Base-by-base conservation (phyloP, 768 basidiomycete genomes). In the Dioszegia crocea region DNA sequence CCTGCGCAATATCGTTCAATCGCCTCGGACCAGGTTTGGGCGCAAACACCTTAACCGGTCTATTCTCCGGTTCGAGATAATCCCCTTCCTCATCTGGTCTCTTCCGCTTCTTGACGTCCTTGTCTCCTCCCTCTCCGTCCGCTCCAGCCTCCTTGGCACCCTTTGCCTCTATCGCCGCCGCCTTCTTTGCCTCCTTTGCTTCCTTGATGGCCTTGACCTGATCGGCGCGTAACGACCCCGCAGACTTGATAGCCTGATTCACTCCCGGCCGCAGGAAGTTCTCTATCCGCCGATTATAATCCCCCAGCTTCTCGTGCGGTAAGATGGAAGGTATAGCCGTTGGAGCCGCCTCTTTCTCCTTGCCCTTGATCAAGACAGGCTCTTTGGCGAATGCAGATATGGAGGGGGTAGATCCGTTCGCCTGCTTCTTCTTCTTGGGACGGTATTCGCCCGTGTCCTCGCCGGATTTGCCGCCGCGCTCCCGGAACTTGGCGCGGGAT, bases 201-300 rank as follows among this genome's bases (percentile, higher is more conserved):
- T 45, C 38, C 27, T 27, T 45, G 29, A 56, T 47, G 4, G 57
- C 56, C 14, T 61, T 27, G 11, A 62, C 62, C 59, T 71, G 59
- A 3, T 54, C 62, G n/a, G 64, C 67, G 48, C 61, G 63, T 14
- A 52, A 52, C 12, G 60, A 50, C 2, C 57, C 60, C 2, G 73
- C 75, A 30, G 57, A 55, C 48, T 74, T 73, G 29, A 76, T 76
- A 14, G 75, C 73, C 33, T 67, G 53, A 27, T 49, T 62, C 8
- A 76, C 71, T 4, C 66, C 70, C 0, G 71, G 70, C 41, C 75
- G 51, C n/a, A 76, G 56, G 2, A 66, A 30, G 17, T 64, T 47
- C 46, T 76, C 75, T 16, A 76, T 60, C 12, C 75, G 61, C n/a
- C 71, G 61, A 57, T 76, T 76, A 55, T 67, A 76, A 27, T 73